A percentile compares a stretch with the other conserved stretches of the same genome.
Conservation (phyloP, 345 rosid genomes). For the Balakata baccata region DNA sequence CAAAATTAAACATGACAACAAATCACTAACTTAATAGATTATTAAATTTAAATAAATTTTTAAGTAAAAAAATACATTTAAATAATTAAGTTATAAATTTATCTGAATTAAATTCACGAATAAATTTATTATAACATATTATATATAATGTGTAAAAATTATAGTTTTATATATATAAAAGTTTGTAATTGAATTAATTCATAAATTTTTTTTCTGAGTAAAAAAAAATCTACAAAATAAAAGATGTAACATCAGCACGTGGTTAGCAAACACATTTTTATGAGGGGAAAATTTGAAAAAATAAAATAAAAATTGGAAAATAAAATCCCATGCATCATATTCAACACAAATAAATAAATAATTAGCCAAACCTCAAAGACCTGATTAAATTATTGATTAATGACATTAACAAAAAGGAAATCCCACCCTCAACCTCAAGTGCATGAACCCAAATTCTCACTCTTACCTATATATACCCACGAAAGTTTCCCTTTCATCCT, state of each 20-base stretch:
- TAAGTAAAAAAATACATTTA: too few species aligned
- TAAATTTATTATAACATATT: too few species aligned
- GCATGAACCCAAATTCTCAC: constrained; percentile 43
- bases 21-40: too few species aligned
- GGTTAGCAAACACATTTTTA: constrained; percentile 1
- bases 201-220: too few species aligned
- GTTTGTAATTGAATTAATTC: too few species aligned
- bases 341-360: neutral
- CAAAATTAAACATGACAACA: too few species aligned
- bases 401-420: neutral
- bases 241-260: constrained; percentile 12
- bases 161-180: too few species aligned
- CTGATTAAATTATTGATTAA: neutral
- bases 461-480: constrained; percentile 32
- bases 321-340: neutral
- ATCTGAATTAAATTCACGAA: too few species aligned
- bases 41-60: too few species aligned
- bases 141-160: too few species aligned
- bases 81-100: too few species aligned
- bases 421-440: constrained; percentile 32
- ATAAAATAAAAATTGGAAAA: neutral
- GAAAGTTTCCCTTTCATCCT: neutral
- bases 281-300: neutral
- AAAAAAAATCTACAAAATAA: neutral
- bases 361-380: neutral